Evolutionary conservation across 2,329 filamentous ascomycete genomes (phyloP).

Genomic region (Penicillium frequentans): DNA sequence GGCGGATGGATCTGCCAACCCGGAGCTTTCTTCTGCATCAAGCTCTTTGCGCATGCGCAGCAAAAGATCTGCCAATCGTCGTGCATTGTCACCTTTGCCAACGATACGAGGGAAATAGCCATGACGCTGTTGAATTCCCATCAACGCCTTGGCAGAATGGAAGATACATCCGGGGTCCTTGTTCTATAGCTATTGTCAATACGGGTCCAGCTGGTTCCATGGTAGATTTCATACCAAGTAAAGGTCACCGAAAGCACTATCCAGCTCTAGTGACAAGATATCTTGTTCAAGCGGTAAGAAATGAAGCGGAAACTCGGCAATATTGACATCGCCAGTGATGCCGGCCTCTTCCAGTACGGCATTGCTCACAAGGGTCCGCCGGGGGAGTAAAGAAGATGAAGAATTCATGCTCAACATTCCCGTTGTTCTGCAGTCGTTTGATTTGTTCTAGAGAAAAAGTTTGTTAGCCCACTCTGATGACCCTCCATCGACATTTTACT

Average conservation of each 20-base stretch:
- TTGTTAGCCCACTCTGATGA: slow-evolving; percentile 62
- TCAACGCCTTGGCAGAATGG: slow-evolving; percentile 83
- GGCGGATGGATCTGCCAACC: slow-evolving; percentile 53
- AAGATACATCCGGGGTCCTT: slow-evolving; percentile 93
- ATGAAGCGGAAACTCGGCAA: slow-evolving; percentile 81
- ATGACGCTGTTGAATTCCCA: slow-evolving; percentile 88
- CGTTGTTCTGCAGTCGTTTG: slow-evolving; percentile 82
- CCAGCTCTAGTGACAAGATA: slow-evolving; percentile 84
- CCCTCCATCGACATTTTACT: slow-evolving; percentile 39
- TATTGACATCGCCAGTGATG: slow-evolving; percentile 86
- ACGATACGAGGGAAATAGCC: slow-evolving; percentile 93
- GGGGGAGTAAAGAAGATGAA: slow-evolving; percentile 94
- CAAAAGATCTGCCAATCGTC: slow-evolving; percentile 81
- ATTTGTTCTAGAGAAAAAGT: slow-evolving; percentile 70
- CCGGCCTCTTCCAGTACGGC: slow-evolving; percentile 89
- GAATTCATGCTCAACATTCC: slow-evolving; percentile 89
- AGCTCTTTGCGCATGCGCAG: slow-evolving; percentile 90
- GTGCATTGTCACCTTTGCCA: slow-evolving; percentile 93
- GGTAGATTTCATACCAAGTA: slow-evolving; percentile 62
- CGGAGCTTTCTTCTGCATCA: slow-evolving; percentile 72
- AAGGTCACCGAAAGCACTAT: slow-evolving; percentile 81
- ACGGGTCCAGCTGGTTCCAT: background rate
- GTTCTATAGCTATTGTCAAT: slow-evolving; percentile 45
- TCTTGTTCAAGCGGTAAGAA: slow-evolving; percentile 93
- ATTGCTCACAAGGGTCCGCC: slow-evolving; percentile 87